These are phyloP conservation scores for Mortierella sp. DNA, from an alignment of 371 early-diverging fungal species.

Conservation along the genomic window DNA sequence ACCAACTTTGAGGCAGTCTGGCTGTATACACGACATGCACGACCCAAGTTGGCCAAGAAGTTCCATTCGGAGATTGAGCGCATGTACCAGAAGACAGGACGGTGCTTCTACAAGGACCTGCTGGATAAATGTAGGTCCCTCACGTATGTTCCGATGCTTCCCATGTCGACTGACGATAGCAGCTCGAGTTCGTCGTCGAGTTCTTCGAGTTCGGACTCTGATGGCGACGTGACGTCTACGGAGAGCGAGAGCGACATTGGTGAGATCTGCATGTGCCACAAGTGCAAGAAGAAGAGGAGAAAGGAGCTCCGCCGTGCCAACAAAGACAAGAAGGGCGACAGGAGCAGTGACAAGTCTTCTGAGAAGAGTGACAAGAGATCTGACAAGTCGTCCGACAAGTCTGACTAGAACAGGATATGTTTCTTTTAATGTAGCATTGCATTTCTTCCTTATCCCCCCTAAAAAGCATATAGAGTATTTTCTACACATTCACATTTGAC, in stretches of 20 bases:
- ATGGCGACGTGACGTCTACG: slow-evolving; percentile 61
- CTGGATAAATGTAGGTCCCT: slow-evolving; percentile 64
- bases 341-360: slow-evolving; percentile 4
- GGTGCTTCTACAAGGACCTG: slow-evolving; percentile 59
- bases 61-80: slow-evolving; percentile 63
- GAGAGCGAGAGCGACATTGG: slow-evolving; percentile 71
- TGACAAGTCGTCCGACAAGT: neutral
- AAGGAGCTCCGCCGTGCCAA: slow-evolving; percentile 42
- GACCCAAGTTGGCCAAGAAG: slow-evolving; percentile 79
- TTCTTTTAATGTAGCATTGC: neutral
- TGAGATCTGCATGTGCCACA: slow-evolving; percentile 74
- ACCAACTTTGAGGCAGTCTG: slow-evolving; percentile 83
- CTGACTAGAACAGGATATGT: neutral
- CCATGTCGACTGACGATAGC: slow-evolving; percentile 65
- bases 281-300: slow-evolving; percentile 69
- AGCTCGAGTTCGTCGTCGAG: slow-evolving; percentile 58
- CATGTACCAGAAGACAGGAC: slow-evolving; percentile 55
- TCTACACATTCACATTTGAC: neutral
- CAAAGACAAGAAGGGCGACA: neutral
- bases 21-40: slow-evolving; percentile 74
- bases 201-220: slow-evolving; percentile 40
- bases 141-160: slow-evolving; percentile 69
- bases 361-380: neutral
- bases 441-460: neutral
- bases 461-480: neutral